Evolutionary conservation across 345 rosid genomes (phyloP).

Genomic region (Citrus unshiu): DNA sequence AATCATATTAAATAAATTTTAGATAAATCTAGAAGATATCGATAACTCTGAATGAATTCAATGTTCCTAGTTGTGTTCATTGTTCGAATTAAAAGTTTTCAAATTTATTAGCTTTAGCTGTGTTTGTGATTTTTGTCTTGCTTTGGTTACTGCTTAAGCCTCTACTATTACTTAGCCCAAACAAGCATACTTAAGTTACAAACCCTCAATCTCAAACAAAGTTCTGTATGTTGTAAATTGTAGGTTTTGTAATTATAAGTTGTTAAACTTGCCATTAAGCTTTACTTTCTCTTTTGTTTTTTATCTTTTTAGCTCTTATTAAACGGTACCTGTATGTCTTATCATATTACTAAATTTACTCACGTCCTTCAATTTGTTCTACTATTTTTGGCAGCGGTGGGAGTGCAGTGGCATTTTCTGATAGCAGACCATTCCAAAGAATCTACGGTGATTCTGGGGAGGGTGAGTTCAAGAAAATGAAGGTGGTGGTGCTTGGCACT

Average conservation of each 20-base stretch:
- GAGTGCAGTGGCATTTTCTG: constrained; percentile 45
- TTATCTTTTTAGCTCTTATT: no score
- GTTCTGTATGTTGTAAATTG: no score
- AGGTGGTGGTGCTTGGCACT: constrained; percentile 75
- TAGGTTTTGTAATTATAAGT: no score
- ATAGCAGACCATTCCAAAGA: constrained; percentile 25
- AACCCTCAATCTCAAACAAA: no score
- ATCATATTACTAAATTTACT: not conserved
- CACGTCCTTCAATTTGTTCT: not conserved
- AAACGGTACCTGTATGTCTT: not conserved
- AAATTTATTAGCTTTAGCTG: not conserved
- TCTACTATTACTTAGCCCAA: no score
- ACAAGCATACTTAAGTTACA: no score
- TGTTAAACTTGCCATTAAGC: no score
- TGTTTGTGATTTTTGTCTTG: not conserved
- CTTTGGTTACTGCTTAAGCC: no score
- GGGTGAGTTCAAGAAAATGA: constrained; percentile 42
- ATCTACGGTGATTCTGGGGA: constrained; percentile 16
- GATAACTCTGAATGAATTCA: not conserved
- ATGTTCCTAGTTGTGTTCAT: not conserved
- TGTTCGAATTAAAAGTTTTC: not conserved
- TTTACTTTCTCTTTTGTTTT: no score
- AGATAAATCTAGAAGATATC: not conserved
- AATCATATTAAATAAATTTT: not conserved
- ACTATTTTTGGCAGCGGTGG: constrained; percentile 42